Evolutionary conservation across 305 asterid species (phyloP), one percentile per base, ranked within the genome.

Genomic region (Fraxinus angustifolia): DNA sequence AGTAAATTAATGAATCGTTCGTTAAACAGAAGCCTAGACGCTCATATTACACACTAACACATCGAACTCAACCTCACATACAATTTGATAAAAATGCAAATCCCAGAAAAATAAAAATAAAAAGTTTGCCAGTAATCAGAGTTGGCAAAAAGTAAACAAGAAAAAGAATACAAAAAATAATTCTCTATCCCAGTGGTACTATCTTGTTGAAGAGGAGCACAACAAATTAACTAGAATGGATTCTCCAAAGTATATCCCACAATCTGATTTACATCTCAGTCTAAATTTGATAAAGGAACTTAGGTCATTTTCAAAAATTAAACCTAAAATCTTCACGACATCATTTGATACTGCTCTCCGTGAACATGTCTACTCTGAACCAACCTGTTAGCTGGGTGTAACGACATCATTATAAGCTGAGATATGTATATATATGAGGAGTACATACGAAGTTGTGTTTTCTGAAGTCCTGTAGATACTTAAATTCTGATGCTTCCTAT

Each of bases 241-340:
- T 84, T 87, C 81, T 82, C 81, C 84, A 82, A 82, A 86, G 88
- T 87, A 88, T 90, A 87, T 87, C 89, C 89, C 90, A 87, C 88
- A 83, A 82, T 83, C 88, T 86, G 88, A 87, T 90, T 84, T 86
- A 87, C 94, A 85, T 85, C 93, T 90, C 91, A 85, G 87, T 80
- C 87, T 78, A 89, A 87, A 83, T 84, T 84, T 42, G 86, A 86
- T 67, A 78, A 81, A 73, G 74, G 87, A 88, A 80, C 92, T 91
- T 87, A 87, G 79, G 83, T 87, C 82, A 85, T 86, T 78, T 83
- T 77, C 48, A 75, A 86, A 82, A 86, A 86, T 78, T 86, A 87
- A 84, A 86, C 88, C 83, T 88, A 88, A 85, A 86, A 82, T 89
- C 86, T 85, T 83, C 72, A 81, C 83, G 85, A 86, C 84, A 87